Base-by-base conservation (phyloP, 768 basidiomycete genomes). In the Nidula microcarpa region DNA sequence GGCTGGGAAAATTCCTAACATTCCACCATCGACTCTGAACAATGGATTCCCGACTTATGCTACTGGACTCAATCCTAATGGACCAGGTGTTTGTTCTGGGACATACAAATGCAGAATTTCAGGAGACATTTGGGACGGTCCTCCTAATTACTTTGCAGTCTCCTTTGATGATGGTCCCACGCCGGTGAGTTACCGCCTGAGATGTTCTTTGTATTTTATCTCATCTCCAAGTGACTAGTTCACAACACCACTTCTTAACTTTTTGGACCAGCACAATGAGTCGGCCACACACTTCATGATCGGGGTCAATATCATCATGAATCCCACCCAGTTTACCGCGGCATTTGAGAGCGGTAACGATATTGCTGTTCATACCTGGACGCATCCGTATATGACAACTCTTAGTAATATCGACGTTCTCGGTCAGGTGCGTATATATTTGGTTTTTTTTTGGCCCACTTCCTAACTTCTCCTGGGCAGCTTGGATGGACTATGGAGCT, bases 261-360 rank as follows among this genome's bases (percentile, higher is more conserved):
- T 92, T 66, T 74, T 96, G 47, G 57, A 75, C 54, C 51, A 72
- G n/a, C 78, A 94, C 53, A 81, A 86, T 55, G 67, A 83, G 52
- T 77, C 67, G n/a, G 86, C 84, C 2, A 95, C 94, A 5, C 92
- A 95, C 64, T 96, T 95, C 67, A 82, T 94, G 76, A 95, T 97
- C 57, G 94, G 94, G 14, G 64, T 78, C 35, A 88, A 92, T 63
- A 88, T 94, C 54, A 60, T 89, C 33, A 48, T 62, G 41, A 73
- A 88, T 62, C 80, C 84, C 4, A 62, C 73, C 7, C 60, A 75
- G 44, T 91, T 94, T 68, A 57, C 71, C 53, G 61, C 63, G 8
- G 85, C 84, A 0, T 83, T 82, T 62, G 65, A 75, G 30, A 65
- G 65, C 23, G 73, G 72, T 2, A 61, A 74, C 45, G 79, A 80